Conservation (phyloP, 176 grass and related monocot genomes). For the Oryza coarctata region DNA sequence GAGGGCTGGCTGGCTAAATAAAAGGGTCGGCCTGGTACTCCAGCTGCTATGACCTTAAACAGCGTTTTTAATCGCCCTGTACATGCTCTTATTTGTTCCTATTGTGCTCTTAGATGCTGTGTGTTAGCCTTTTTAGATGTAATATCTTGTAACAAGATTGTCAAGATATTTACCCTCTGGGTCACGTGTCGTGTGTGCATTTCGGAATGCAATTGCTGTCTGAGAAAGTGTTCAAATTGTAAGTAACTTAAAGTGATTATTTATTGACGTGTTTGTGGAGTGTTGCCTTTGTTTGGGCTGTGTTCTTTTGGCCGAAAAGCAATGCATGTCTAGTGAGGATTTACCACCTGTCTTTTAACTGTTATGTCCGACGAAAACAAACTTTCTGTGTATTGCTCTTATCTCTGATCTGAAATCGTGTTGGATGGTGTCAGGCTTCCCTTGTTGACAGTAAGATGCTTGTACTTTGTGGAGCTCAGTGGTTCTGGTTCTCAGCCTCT, state of each 20-base stretch:
- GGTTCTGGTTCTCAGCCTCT: too few relatives aligned
- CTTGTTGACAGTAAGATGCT: background rate
- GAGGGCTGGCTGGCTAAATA: slow-evolving; percentile 19
- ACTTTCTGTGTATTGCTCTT: background rate
- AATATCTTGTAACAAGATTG: slow-evolving; percentile 12
- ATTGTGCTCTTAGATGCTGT: slow-evolving; percentile 14
- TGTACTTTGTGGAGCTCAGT: background rate
- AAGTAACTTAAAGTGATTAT: slow-evolving; percentile 17
- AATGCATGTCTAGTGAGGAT: background rate
- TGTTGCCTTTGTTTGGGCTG: background rate
- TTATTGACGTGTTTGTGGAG: background rate
- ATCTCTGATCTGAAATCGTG: background rate
- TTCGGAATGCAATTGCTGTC: slow-evolving; percentile 2
- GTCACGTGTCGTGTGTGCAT: background rate
- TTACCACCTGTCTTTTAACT: background rate
- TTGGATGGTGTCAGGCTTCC: background rate
- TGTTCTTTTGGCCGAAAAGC: background rate
- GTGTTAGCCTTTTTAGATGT: background rate
- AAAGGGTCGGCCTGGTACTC: background rate
- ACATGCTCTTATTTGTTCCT: slow-evolving; percentile 32
- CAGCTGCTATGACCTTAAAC: background rate
- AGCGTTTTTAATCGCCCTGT: slow-evolving; percentile 22
- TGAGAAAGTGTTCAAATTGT: slow-evolving; percentile 11
- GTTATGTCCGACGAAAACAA: background rate
- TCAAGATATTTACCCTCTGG: slow-evolving; percentile 9